Evolutionary conservation across 2,329 filamentous ascomycete genomes (phyloP).

Genomic region (Colletotrichum spinosum): DNA sequence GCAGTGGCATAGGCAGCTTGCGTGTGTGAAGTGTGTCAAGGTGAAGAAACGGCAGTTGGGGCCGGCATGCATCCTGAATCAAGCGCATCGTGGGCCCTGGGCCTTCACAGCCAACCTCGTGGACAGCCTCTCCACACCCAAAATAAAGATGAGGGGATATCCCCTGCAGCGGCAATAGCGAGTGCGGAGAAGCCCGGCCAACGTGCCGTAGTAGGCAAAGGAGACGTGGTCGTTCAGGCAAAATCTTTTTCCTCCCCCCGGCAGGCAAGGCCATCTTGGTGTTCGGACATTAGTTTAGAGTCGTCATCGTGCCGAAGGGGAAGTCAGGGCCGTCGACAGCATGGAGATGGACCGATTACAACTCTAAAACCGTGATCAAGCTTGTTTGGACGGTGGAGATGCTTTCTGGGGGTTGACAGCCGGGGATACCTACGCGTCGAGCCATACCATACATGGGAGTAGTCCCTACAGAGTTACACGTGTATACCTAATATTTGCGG

Average conservation of each 20-base stretch:
- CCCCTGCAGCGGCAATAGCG: conserved; percentile 32
- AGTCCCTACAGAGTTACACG: no score
- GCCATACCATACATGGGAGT: background rate
- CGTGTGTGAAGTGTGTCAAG: background rate
- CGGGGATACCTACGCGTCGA: conserved; percentile 6
- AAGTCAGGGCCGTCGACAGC: conserved; percentile 1
- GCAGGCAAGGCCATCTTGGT: background rate
- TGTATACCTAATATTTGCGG: no score
- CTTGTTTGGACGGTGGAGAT: conserved; percentile 13
- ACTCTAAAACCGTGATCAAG: conserved; percentile 9
- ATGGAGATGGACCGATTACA: conserved; percentile 3
- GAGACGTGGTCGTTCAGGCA: background rate
- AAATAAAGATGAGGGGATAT: conserved; percentile 18
- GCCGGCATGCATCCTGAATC: conserved; percentile 24
- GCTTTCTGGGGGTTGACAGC: background rate
- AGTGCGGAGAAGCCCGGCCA: conserved; percentile 32
- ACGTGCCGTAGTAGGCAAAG: no score
- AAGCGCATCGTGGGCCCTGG: background rate
- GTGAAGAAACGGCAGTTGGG: conserved; percentile 26
- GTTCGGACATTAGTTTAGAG: background rate
- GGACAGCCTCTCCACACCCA: conserved; percentile 6
- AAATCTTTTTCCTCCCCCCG: conserved; percentile 21
- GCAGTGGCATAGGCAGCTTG: background rate
- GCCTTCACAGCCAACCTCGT: background rate
- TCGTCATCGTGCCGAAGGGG: background rate